Conservation (phyloP, 202 grass and related monocot species). For the Thinopyrum obtusiflorum region DNA sequence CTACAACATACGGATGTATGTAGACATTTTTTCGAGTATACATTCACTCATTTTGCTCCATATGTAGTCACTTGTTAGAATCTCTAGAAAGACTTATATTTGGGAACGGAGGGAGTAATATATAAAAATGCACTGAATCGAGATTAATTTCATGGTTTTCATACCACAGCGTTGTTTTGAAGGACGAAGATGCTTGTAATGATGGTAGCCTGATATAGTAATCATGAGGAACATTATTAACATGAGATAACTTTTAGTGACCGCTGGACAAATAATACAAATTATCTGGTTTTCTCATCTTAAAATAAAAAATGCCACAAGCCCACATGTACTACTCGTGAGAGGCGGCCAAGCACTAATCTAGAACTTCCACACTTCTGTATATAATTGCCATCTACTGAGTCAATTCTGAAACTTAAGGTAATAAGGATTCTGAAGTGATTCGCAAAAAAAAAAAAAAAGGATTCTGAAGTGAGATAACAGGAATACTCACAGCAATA, state of each 20-base stretch:
- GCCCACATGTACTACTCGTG: neutral
- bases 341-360: too few relatives aligned
- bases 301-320: neutral
- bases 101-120: too few relatives aligned
- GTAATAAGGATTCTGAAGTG: neutral
- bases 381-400: neutral
- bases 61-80: too few relatives aligned
- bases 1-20: too few relatives aligned
- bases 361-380: too few relatives aligned
- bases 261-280: neutral
- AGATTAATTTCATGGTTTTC: neutral
- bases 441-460: too few relatives aligned
- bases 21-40: too few relatives aligned
- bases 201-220: slow-evolving; percentile 50
- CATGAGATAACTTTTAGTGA: neutral
- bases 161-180: slow-evolving; percentile 95
- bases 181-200: slow-evolving; percentile 62
- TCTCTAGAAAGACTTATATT: too few relatives aligned
- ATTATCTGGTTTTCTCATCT: neutral
- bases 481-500: slow-evolving; percentile 57
- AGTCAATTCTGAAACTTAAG: neutral
- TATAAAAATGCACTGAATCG: neutral
- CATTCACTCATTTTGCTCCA: too few relatives aligned
- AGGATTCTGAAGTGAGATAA: neutral
- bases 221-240: neutral